A percentile compares a stretch with the other conserved stretches of the same genome.
Evolutionary conservation across 192 early-diverging fungal genomes (phyloP).

Genomic region (Funneliformis mosseae): DNA sequence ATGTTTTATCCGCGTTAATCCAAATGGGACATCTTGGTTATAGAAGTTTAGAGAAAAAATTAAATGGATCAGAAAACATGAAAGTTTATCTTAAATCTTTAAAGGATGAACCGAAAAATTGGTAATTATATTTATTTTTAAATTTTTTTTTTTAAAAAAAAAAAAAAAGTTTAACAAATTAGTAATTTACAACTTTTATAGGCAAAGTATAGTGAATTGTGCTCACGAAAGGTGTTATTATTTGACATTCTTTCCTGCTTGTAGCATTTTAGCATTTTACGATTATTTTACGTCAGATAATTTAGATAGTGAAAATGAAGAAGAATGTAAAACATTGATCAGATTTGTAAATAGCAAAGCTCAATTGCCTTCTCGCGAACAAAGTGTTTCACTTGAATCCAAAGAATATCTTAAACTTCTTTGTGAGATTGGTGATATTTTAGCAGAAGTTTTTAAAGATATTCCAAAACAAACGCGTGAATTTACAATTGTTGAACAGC

Average conservation of each 20-base stretch:
- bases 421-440: neutral
- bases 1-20: constrained; percentile 14
- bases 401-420: neutral
- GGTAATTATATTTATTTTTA: constrained; percentile 13
- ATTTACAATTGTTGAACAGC: neutral
- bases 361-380: neutral
- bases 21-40: constrained; percentile 35
- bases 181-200: neutral
- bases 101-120: constrained; percentile 14
- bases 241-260: constrained; percentile 28
- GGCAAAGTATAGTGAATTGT: neutral
- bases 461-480: neutral
- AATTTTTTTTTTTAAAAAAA: neutral
- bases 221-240: constrained; percentile 31
- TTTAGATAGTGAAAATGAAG: neutral
- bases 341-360: constrained; percentile 25
- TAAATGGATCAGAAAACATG: constrained; percentile 1
- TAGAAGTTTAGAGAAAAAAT: constrained; percentile 4
- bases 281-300: constrained; percentile 25
- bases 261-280: constrained; percentile 29
- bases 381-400: too few species aligned
- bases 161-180: neutral
- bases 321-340: constrained; percentile 21
- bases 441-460: neutral
- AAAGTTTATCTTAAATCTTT: constrained; percentile 7